A percentile compares a stretch with the other conserved stretches of the same genome.
Evolutionary conservation across 305 asterid genomes (phyloP).

Genomic region (Fraxinus dipetala): DNA sequence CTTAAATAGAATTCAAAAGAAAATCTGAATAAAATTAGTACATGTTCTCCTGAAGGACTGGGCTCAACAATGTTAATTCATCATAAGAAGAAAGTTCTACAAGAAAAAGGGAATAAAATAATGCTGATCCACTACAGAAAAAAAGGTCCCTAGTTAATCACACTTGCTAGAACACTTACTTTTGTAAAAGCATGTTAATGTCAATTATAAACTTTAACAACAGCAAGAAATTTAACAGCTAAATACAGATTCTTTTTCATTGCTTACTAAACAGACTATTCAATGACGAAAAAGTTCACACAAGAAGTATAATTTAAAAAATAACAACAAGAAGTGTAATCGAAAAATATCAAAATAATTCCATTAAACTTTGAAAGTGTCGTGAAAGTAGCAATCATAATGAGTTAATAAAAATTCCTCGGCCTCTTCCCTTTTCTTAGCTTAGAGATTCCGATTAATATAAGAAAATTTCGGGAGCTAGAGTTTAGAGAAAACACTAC

Average conservation of each 20-base stretch:
- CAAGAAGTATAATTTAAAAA: neutral
- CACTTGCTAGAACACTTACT: slow-evolving; percentile 37
- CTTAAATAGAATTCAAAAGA: slow-evolving; percentile 6
- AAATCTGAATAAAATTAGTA: slow-evolving; percentile 15
- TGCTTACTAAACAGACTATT: slow-evolving; percentile 8
- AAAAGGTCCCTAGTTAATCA: slow-evolving; percentile 25
- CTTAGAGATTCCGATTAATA: neutral
- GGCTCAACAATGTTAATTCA: slow-evolving; percentile 42
- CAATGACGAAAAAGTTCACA: neutral
- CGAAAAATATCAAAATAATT: neutral
- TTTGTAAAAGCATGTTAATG: slow-evolving; percentile 36
- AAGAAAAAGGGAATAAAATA: slow-evolving; percentile 34
- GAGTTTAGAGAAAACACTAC: neutral
- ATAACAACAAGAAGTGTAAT: neutral
- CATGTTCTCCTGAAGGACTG: slow-evolving; percentile 22
- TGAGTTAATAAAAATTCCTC: neutral
- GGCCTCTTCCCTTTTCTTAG: slow-evolving; percentile 8
- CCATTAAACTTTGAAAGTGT: slow-evolving; percentile 2
- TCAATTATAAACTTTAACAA: slow-evolving; percentile 23
- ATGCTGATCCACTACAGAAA: slow-evolving; percentile 35
- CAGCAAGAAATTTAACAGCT: slow-evolving; percentile 22
- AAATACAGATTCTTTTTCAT: slow-evolving; percentile 15
- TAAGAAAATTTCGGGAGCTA: neutral
- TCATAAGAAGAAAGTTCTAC: slow-evolving; percentile 29
- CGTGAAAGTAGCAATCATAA: slow-evolving; percentile 8